Evolutionary conservation across 352 stramenopile genomes (phyloP), one percentile per base, ranked within the genome.

Genomic region (Detonula confervacea): DNA sequence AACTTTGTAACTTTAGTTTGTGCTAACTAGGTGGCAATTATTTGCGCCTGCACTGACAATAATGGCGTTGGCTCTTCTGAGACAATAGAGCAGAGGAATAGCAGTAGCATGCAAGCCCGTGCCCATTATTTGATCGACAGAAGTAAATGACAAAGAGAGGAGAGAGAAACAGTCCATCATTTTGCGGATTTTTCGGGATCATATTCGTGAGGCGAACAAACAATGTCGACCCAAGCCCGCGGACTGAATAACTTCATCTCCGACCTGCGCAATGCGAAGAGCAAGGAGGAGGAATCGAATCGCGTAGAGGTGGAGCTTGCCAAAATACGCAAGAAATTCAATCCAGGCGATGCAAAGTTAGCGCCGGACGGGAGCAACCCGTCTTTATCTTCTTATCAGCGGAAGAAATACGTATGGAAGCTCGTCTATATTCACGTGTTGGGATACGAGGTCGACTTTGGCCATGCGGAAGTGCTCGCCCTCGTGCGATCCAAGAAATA

Each of bases 371-470:
- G 86, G 7, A 85, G 67, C 47, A 92, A 92, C 44, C 83, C 82
- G 0, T 65, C 80, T 33, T 86, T 99, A 33, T 96, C 95, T 73
- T 96, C 94, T 46, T 98, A 99, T 85, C 95, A 98, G 84, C 94
- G 96, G 65, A 99, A 99, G 83, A 99, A 99, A 87, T 99, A 99
- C 87, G 96, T 98, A 55, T 99, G 96, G 97, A 99, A 99, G 90
- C 89, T 99, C 67, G 97, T 99, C 25, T 99, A 99, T 89, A 99
- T 99, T 86, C 98, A 98, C 87, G 98, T 99, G 89, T 87, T 99
- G 54, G 97, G 97, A 66, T 99, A 99, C 86, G 97, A 99, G 87
- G 96, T 99, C 61, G 96, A 99, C 84, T 99, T 99, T 93, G 97
- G 97, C 30, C 96, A 99, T 83, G 96, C 98, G 84, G 96, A 99